These are phyloP conservation scores for Chionographis japonica DNA, from an alignment of 106 monocot species.

Conservation along the genomic window DNA sequence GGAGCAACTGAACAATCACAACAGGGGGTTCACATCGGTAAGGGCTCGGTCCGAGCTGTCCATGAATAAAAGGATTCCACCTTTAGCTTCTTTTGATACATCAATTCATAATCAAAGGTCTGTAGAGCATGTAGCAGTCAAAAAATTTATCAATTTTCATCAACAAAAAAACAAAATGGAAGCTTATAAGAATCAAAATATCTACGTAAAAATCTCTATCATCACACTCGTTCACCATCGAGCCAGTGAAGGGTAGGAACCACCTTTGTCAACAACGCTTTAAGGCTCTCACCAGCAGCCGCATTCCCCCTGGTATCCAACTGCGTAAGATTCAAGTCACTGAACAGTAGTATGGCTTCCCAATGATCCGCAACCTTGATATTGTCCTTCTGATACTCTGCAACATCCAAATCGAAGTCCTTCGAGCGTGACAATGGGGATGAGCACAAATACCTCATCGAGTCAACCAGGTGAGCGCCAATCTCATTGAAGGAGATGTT, in stretches of 20 bases:
- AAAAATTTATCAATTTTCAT: too few species aligned
- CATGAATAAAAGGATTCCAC: too few species aligned
- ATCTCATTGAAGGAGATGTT: slow-evolving; percentile 84
- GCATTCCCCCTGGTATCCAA: slow-evolving; percentile 57
- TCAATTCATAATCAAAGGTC: too few species aligned
- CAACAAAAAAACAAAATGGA: too few species aligned
- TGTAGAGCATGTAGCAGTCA: too few species aligned
- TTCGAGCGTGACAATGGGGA: slow-evolving; percentile 66
- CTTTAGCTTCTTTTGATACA: too few species aligned
- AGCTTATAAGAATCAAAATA: too few species aligned
- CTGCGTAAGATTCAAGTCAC: slow-evolving; percentile 46
- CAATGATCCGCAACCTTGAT: slow-evolving; percentile 31
- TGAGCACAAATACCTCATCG: slow-evolving; percentile 59
- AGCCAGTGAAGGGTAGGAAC: slow-evolving; percentile 66
- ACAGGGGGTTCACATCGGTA: too few species aligned
- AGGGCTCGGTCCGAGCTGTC: too few species aligned
- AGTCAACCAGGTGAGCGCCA: slow-evolving; percentile 65
- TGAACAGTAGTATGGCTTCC: slow-evolving; percentile 75
- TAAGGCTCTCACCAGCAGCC: slow-evolving; percentile 35
- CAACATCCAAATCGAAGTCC: background rate
- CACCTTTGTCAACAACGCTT: slow-evolving; percentile 31
- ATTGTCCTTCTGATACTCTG: slow-evolving; percentile 19
- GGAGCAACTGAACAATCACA: too few species aligned
- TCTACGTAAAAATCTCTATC: slow-evolving; percentile 4
- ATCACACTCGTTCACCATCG: slow-evolving; percentile 35